These are phyloP conservation scores for Termitomyces sp. DNA, from an alignment of 768 basidiomycete species.

Conservation along the genomic window DNA sequence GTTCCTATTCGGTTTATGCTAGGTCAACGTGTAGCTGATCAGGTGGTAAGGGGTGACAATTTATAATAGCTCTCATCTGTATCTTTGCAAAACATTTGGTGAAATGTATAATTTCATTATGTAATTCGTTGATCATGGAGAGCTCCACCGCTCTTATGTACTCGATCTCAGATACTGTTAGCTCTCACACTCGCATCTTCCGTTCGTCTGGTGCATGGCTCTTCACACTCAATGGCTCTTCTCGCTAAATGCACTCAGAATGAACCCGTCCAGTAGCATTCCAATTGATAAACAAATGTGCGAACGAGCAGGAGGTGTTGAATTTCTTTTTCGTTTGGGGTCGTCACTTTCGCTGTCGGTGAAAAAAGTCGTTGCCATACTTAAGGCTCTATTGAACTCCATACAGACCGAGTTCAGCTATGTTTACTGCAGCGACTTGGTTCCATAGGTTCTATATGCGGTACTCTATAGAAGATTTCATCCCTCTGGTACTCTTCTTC, in stretches of 20 bases:
- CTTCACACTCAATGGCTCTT: constrained; percentile 67
- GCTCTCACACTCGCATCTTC: background rate
- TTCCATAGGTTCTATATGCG: constrained; percentile 92
- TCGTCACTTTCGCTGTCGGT: constrained; percentile 73
- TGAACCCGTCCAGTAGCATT: constrained; percentile 48
- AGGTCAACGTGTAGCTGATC: background rate
- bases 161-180: no score
- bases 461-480: constrained; percentile 76
- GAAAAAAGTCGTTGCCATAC: constrained; percentile 9
- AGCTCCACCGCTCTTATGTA: no score
- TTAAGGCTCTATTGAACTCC: constrained; percentile 7
- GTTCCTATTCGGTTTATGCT: background rate
- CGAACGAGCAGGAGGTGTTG: constrained; percentile 75
- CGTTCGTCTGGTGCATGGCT: constrained; percentile 5
- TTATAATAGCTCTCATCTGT: no score
- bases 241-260: constrained; percentile 47
- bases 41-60: background rate
- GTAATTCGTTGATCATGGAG: background rate
- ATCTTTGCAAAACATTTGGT: no score
- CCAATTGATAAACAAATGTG: constrained; percentile 69
- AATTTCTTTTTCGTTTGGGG: constrained; percentile 81
- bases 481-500: constrained; percentile 53
- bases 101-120: background rate
- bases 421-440: constrained; percentile 87
- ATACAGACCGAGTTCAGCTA: constrained; percentile 68